phyloP scores from a whole-genome alignment of 441 rosid species.

The Iberis amara region DNA sequence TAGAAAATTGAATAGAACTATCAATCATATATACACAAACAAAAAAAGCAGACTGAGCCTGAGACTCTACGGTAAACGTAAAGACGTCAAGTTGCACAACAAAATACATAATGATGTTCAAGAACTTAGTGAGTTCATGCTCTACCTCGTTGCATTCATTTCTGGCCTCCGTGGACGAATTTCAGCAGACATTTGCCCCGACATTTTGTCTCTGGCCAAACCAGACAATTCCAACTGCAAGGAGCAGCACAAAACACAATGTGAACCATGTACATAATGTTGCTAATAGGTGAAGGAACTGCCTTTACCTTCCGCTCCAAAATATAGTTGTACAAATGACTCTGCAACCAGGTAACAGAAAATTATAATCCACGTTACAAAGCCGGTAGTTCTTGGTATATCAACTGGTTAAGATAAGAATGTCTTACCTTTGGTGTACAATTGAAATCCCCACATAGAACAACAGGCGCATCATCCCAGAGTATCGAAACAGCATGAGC shows the following conservation, averaged over 20 bases:
- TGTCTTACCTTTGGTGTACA: conserved; percentile 78
- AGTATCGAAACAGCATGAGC: conserved; percentile 68
- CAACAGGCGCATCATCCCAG: conserved; percentile 85
- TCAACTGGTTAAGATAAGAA: conserved; percentile 19
- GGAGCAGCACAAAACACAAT: conserved; percentile 20
- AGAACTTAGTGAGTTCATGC: conserved; percentile 22
- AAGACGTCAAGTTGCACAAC: conserved; percentile 14
- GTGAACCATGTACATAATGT: conserved; percentile 16
- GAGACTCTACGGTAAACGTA: conserved; percentile 7
- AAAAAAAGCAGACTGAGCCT: conserved; percentile 16
- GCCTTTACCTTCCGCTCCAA: conserved; percentile 66
- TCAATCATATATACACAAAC: not conserved
- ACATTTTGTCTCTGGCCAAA: conserved; percentile 70
- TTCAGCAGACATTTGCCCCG: conserved; percentile 82
- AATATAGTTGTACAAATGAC: conserved; percentile 87
- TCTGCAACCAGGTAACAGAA: conserved; percentile 47
- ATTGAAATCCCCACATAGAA: conserved; percentile 94
- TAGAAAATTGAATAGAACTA: conserved; percentile 28
- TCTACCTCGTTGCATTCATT: conserved; percentile 38
- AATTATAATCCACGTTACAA: conserved; percentile 12
- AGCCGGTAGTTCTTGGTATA: conserved; percentile 12
- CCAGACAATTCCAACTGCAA: conserved; percentile 68
- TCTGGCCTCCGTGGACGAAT: conserved; percentile 37
- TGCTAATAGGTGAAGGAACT: conserved; percentile 17
- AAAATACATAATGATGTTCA: conserved; percentile 17